phyloP scores from a whole-genome alignment of 2,329 filamentous ascomycete species.

The Neoscytalidium dimidiatum region DNA sequence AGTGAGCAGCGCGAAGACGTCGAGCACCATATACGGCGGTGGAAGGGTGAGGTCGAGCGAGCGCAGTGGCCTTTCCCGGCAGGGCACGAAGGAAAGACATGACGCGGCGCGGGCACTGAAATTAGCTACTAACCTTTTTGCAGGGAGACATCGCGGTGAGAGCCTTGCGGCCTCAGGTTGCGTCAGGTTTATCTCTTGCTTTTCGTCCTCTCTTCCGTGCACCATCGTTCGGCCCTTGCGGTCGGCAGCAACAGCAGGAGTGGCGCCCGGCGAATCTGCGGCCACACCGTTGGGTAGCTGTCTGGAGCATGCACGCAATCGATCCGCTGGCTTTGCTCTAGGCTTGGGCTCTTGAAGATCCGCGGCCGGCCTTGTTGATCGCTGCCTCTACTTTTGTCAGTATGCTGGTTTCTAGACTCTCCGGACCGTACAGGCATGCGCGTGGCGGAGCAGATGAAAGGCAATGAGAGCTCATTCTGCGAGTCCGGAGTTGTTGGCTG shows the following conservation, averaged over 20 bases:
- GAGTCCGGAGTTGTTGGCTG: neutral
- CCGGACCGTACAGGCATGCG: neutral
- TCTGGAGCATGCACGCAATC: neutral
- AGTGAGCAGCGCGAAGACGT: neutral
- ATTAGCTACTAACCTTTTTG: neutral
- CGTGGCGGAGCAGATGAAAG: neutral
- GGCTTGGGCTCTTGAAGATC: neutral
- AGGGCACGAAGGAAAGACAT: neutral
- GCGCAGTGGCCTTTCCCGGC: no score
- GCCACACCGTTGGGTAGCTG: neutral
- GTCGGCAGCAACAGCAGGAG: neutral
- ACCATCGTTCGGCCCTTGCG: neutral
- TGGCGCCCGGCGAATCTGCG: neutral
- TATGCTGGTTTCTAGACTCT: neutral
- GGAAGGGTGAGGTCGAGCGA: neutral
- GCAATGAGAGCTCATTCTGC: neutral
- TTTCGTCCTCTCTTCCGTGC: neutral
- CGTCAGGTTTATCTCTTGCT: neutral
- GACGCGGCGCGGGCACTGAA: neutral
- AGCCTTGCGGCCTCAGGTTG: conserved; percentile 3
- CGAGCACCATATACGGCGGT: no score
- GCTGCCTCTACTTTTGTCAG: neutral
- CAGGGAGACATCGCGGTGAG: neutral
- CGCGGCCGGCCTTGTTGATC: neutral
- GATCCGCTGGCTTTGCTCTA: neutral